Evolutionary conservation across 352 stramenopile species (phyloP), one percentile per base, ranked within the genome.

Genomic region (Phytophthora kernoviae): DNA sequence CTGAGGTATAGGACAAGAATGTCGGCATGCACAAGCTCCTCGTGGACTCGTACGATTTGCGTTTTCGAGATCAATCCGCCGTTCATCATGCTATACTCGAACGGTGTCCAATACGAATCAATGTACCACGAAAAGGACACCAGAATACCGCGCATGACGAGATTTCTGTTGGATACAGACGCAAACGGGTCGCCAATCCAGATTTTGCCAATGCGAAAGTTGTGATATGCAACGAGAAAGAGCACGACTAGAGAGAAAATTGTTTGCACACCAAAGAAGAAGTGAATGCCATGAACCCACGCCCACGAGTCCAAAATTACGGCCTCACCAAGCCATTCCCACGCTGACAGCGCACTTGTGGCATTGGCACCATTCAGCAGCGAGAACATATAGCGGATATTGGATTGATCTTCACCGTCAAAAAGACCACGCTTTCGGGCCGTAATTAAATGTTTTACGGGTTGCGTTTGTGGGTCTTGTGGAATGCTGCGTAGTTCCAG

Each of bases 151-250:
- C 63, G 62, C 11, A 51, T n/a, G 1, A 71, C 44, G 3, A 78
- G 44, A 8, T 17, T 73, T 14, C 46, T 52, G 7, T 34, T 65
- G 0, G 67, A 80, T 17, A 78, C 63, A 6, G 73, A 68, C 10
- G 73, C 70, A 41, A 82, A 82, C 2, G 73, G 67, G 18, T 78
- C 73, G 0, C 73, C 70, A 9, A 83, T 52, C 73, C 73, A 83
- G 6, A 80, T 7, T 36, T 79, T 80, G 10, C 73, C 69, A 1
- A 10, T 46, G 0, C 37, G 53, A 15, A 68, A 2, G 26, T 66
- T 79, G 1, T 59, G 70, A 33, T 67, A 73, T 10, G 49, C 34
- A 24, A 79, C 47, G 6, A 79, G 4, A 12, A 59, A 30, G 6
- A 80, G 42, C n/a, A 78, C 51, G 2, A 65, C 15, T 12, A 77